A percentile compares a stretch with the other conserved stretches of the same genome.
Conservation (phyloP, 148 eudicot genomes). For the Camellia granthamiana region DNA sequence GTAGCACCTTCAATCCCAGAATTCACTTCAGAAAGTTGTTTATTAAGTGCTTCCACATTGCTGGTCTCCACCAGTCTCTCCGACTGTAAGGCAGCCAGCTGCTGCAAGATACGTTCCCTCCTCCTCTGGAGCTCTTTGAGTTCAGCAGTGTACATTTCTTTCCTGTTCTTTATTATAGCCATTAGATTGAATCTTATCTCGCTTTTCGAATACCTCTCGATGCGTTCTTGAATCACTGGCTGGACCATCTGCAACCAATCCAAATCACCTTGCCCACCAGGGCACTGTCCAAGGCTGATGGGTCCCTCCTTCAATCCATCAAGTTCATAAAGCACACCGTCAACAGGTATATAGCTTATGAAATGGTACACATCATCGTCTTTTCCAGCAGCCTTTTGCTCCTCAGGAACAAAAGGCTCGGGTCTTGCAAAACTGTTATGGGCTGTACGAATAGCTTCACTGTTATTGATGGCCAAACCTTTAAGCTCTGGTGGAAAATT, state of each 20-base stretch:
- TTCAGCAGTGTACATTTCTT: constrained; percentile 82
- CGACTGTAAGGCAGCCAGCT: constrained; percentile 57
- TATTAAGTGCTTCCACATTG: constrained; percentile 61
- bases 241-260: constrained; percentile 82
- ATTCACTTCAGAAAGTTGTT: constrained; percentile 72
- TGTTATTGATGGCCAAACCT: constrained; percentile 97
- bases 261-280: constrained; percentile 71
- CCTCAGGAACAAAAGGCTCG: constrained; percentile 91
- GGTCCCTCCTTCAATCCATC: constrained; percentile 97
- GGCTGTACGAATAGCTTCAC: constrained; percentile 92
- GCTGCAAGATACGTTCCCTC: constrained; percentile 82
- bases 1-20: constrained; percentile 88
- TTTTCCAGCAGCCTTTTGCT: constrained; percentile 85
- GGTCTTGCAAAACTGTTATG: constrained; percentile 98
- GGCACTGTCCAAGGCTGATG: constrained; percentile 89
- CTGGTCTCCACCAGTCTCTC: constrained; percentile 55
- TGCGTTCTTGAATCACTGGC: constrained; percentile 90
- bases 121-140: constrained; percentile 83
- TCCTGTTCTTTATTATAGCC: constrained; percentile 91
- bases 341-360: constrained; percentile 91
- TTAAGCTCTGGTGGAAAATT: constrained; percentile 93
- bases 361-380: constrained; percentile 98
- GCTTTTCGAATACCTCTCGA: constrained; percentile 78
- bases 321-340: constrained; percentile 88
- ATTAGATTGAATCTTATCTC: constrained; percentile 88